Percentiles rank a stretch among this genome's conserved stretches.
phyloP scores from a whole-genome alignment of 805 yeast species.

The Candida boidinii region DNA sequence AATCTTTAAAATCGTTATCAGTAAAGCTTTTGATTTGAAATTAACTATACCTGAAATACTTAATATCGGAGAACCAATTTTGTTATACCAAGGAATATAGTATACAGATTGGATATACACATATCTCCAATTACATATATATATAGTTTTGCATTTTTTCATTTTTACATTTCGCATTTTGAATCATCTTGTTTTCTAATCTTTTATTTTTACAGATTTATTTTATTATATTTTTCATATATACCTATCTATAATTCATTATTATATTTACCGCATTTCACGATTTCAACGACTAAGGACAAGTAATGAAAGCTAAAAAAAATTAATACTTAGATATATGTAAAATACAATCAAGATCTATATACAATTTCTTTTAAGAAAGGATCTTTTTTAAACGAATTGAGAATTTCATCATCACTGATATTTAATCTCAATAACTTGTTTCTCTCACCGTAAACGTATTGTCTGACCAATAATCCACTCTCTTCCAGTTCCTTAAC shows the following conservation, averaged over 20 bases:
- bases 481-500: conserved; percentile 67
- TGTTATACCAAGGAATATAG: conserved; percentile 45
- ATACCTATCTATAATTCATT: no score
- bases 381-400: conserved; percentile 51
- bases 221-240: no score
- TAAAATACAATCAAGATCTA: conserved; percentile 4
- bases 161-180: not conserved
- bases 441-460: conserved; percentile 57
- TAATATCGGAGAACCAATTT: conserved; percentile 85
- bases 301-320: no score
- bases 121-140: no score
- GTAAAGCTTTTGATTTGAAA: conserved; percentile 83
- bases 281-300: no score
- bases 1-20: conserved; percentile 81
- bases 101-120: no score
- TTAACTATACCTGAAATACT: conserved; percentile 77
- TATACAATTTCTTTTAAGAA: conserved; percentile 28
- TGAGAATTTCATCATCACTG: conserved; percentile 60
- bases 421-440: conserved; percentile 57
- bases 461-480: conserved; percentile 68
- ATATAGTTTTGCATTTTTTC: no score
- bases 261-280: no score
- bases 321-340: no score
- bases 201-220: no score
- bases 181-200: no score